Conservation (phyloP, 129 eudicot genomes). For the Pittosporum tobira region DNA sequence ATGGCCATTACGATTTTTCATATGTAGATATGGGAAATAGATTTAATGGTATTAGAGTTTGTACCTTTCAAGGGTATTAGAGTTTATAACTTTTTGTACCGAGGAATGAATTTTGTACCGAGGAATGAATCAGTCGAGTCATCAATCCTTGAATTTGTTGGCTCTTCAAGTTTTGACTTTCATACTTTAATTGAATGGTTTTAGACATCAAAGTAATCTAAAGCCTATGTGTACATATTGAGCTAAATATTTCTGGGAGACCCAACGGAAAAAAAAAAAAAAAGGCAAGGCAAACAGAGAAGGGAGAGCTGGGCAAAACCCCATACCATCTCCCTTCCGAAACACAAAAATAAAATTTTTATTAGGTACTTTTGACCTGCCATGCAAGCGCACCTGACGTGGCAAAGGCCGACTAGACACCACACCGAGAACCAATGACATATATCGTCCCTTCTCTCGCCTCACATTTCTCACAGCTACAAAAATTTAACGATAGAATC, state of each 20-base stretch:
- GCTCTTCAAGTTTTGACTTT: neutral
- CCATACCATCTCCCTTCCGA: constrained; percentile 75
- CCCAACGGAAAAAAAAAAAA: neutral
- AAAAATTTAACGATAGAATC: neutral
- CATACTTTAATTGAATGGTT: neutral
- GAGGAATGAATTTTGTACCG: neutral
- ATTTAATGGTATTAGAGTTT: no score
- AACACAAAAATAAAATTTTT: constrained; percentile 31
- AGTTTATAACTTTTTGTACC: neutral
- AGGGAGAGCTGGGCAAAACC: constrained; percentile 63
- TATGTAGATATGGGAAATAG: no score
- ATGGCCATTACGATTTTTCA: no score
- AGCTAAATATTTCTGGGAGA: neutral
- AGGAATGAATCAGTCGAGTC: neutral
- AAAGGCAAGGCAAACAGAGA: constrained; percentile 23
- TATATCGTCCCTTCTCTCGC: neutral
- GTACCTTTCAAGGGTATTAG: neutral
- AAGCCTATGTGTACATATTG: neutral
- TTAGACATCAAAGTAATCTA: neutral
- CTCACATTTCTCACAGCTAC: neutral
- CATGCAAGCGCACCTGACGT: constrained; percentile 95
- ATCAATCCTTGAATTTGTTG: neutral
- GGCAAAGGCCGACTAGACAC: constrained; percentile 71
- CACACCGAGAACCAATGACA: neutral
- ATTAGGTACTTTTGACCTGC: constrained; percentile 59